Evolutionary conservation across 2,329 filamentous ascomycete genomes (phyloP), one percentile per base, ranked within the genome.

Genomic region (Amauroascus verrucosus): DNA sequence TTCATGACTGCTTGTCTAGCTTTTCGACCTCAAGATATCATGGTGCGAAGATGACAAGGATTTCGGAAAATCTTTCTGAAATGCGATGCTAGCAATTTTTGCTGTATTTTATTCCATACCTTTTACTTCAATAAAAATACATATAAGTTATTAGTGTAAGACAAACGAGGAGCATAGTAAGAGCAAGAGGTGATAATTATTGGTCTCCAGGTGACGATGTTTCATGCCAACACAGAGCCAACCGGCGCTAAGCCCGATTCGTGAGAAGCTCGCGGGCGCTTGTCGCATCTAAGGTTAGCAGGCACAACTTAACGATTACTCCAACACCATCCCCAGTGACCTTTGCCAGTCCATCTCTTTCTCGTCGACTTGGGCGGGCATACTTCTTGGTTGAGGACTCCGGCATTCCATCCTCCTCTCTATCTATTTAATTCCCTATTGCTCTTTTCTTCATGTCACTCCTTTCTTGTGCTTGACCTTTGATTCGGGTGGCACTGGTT

Each of bases 361-460:
- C 6, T 18, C 32, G 47, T 47, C 35, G 40, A n/a, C 43, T 33
- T 30, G 33, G 44, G 44, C 40, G 43, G 43, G 38, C 32, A 33
- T 8, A 51, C 24, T 33, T 32, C 16, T 35, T 48, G 43, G 22
- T 18, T 44, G 44, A 53, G 51, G 37, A 24, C 1, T 14, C n/a
- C 18, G 16, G 24, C 38, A 40, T 48, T 24, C 20, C 32, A 16
- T 53, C 6, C 30, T 37, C 32, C 47, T 41, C 24, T 48, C 30
- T 43, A 48, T n/a, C 33, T 30, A 13, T 53, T 48, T 53, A 48
- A 53, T 53, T 32, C 37, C 47, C 35, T 41, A 14, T 48, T 53
- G 18, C 43, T 22, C 43, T 53, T 53, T 43, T 41, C 51, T 53
- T 53, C 51, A 22, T 41, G 51, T 53, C 51, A 44, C 30, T 53